Evolutionary conservation across 768 basidiomycete species (phyloP), one percentile per base, ranked within the genome.

Genomic region (Hydnum rufescens): DNA sequence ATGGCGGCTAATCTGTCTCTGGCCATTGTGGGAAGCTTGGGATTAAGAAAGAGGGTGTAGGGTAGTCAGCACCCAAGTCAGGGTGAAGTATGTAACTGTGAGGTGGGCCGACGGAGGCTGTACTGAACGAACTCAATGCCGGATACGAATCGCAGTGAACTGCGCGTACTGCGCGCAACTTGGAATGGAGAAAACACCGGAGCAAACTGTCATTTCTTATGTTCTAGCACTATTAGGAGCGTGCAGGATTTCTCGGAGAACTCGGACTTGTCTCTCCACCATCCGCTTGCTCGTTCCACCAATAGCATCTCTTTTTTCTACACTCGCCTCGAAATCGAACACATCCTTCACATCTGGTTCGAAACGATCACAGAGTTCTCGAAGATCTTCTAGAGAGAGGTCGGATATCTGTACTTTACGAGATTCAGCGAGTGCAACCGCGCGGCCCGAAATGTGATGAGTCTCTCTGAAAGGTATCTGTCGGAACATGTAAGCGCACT

Each of bases 381-480:
- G 76, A 69, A 77, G 92, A 65, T 99, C 88, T 32, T 77, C 67
- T 49, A 90, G 69, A 1, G 78, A 72, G 55, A 99, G 73, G 49
- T 84, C 77, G 57, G 86, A 79, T 39, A 99, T 71, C 60, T 86
- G 82, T 59, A 82, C 80, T 55, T 74, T 72, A 31, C 77, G 75
- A 42, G 79, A 70, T 64, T 99, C 95, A 0, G 93, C 93, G 34
- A 96, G 72, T 1, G 93, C 90, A 44, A 99, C 93, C 19, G 93
- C 90, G 13, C 88, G 80, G 3, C 95, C 95, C 3, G 95, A 96
- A 58, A 99, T 78, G 64, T 99, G 95, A 63, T 99, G 95, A 1
- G 95, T 99, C 66, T 96, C 89, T 42, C 95, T 81, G 77, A 99
- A 97, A 4, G 95, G 95, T 42, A 90, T 85, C 92, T 95, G 59